Evolutionary conservation across 441 rosid species (phyloP).

Genomic region (Euphorbia corollata): DNA sequence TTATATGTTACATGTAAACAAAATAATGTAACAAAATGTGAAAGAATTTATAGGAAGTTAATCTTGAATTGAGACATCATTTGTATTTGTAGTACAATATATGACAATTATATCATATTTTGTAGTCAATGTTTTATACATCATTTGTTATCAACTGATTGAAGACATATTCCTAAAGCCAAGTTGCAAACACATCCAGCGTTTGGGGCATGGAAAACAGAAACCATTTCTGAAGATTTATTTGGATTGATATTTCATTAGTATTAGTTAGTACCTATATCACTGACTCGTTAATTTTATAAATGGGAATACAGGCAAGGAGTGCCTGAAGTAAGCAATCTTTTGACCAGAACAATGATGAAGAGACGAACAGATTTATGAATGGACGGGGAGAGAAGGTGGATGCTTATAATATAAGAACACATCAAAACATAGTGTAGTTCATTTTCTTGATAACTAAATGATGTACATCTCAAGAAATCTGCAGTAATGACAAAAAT

Average conservation of each 20-base stretch:
- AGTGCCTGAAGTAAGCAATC: neutral
- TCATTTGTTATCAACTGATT: neutral
- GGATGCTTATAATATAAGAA: neutral
- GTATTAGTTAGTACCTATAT: neutral
- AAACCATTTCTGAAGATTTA: conserved; percentile 4
- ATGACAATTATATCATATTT: too few relatives aligned
- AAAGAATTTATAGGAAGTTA: neutral
- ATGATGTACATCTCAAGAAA: neutral
- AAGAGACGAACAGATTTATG: neutral
- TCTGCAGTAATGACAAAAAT: neutral
- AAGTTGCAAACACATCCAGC: neutral
- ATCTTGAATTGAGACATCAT: too few relatives aligned
- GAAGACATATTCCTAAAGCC: neutral
- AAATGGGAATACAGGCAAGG: neutral
- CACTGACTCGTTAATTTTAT: neutral
- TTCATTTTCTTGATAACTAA: neutral
- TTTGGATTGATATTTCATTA: neutral
- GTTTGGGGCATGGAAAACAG: neutral
- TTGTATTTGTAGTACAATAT: too few relatives aligned
- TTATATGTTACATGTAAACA: conserved; percentile 15
- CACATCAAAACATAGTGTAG: neutral
- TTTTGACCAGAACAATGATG: neutral
- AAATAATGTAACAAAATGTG: conserved; percentile 12
- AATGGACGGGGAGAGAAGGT: neutral
- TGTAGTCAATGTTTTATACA: neutral